Evolutionary conservation across 1,139 yeast species (phyloP), one percentile per base, ranked within the genome.

Genomic region (Scheffersomyces cryptocercus): DNA sequence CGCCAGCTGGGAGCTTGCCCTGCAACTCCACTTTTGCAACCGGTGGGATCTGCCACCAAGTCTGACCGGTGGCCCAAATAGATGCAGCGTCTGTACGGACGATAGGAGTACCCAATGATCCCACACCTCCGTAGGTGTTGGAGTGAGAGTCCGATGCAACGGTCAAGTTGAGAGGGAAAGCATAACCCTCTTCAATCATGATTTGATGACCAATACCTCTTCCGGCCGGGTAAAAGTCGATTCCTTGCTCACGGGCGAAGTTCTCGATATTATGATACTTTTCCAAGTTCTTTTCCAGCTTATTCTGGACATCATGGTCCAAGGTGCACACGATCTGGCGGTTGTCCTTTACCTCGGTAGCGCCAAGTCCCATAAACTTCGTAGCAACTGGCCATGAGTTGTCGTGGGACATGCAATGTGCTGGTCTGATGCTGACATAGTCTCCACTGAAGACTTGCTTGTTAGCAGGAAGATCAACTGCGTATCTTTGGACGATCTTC

Each of bases 41-140:
- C 1, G 99, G 99, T 4, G 99, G 99, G 46, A 93, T 88, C 80
- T 95, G 99, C 99, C 99, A 93, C 99, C 99, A 93, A 3, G 99
- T 95, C 70, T 89, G 96, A 36, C 98, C 98, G 0, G 99, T 93
- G 12, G 99, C 98, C 99, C 99, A 93, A 54, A 95, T 93, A 5
- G 97, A 84, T 2, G 99, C 99, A 15, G 98, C 99, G 66, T 93
- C 99, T 0, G 99, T 95, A 66, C 99, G 81, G 45, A 93, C 99
- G 46, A 93, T 87, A 3, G 99, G 98, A 1, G 99, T 95, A 39
- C 99, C 99, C 47, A 95, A 73, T 24, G 96, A 74, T 14, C 98
- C 99, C 36, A 93, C 76, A 59, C 99, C 99, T 54, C 99, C 99
- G 63, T 93, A 93, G 36, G 97, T 93, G 67, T 95, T 95, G 11